phyloP scores from a whole-genome alignment of 2,329 filamentous ascomycete species.

The Fusarium sarcochroum region DNA sequence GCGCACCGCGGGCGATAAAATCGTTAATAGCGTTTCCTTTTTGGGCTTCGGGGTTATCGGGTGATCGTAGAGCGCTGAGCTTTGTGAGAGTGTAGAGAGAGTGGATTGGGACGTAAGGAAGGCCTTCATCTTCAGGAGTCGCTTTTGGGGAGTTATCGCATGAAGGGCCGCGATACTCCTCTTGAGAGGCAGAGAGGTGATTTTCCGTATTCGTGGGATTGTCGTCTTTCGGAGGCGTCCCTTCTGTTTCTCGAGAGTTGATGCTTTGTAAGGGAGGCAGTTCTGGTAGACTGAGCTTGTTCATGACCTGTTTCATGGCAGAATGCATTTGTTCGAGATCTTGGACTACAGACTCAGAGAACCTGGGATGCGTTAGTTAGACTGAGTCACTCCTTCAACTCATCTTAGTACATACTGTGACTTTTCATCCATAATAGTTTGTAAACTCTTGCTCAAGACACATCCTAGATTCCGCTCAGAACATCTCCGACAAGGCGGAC shows the following conservation, averaged over 20 bases:
- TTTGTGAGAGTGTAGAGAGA: slow-evolving; percentile 58
- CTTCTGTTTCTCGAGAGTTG: slow-evolving; percentile 42
- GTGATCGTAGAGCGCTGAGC: slow-evolving; percentile 54
- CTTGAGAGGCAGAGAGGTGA: slow-evolving; percentile 28
- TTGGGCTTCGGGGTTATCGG: slow-evolving; percentile 48
- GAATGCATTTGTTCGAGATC: slow-evolving; percentile 47
- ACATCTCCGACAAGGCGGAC: slow-evolving; percentile 57
- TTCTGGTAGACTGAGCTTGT: slow-evolving; percentile 46
- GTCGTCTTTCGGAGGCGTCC: slow-evolving; percentile 44
- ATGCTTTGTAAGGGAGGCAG: slow-evolving; percentile 41
- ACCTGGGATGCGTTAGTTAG: not conserved
- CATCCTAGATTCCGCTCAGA: slow-evolving; percentile 55
- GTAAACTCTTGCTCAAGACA: slow-evolving; percentile 58
- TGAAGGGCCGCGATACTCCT: slow-evolving; percentile 45
- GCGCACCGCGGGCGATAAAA: slow-evolving; percentile 56
- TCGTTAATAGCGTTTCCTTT: slow-evolving; percentile 48
- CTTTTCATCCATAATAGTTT: slow-evolving; percentile 59
- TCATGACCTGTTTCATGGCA: slow-evolving; percentile 45
- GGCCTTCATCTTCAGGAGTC: slow-evolving; percentile 52
- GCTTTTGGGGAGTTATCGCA: slow-evolving; percentile 50
- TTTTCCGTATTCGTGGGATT: slow-evolving; percentile 14
- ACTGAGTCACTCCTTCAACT: not conserved
- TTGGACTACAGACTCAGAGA: slow-evolving; percentile 42
- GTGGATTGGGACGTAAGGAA: slow-evolving; percentile 57
- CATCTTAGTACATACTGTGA: slow-evolving; percentile 49